phyloP scores from a whole-genome alignment of 495 filamentous ascomycete genomes.

The Aspergillus olivimuriae region DNA sequence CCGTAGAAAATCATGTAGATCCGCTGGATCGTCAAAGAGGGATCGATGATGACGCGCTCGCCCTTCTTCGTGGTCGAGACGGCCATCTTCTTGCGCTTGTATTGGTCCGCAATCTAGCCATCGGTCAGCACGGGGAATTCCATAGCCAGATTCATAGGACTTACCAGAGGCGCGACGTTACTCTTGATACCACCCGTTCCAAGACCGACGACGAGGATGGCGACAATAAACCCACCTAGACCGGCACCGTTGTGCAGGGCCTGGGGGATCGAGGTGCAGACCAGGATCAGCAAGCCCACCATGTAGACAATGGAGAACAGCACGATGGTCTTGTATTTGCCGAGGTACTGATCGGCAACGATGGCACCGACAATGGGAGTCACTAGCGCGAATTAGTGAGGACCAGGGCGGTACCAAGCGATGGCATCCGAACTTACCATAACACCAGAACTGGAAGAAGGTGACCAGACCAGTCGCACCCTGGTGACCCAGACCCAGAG shows the following conservation, averaged over 20 bases:
- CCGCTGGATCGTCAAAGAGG: slow-evolving; percentile 64
- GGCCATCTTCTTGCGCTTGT: slow-evolving; percentile 55
- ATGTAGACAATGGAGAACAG: slow-evolving; percentile 46
- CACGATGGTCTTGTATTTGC: slow-evolving; percentile 64
- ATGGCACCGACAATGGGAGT: slow-evolving; percentile 55
- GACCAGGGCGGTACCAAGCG: background rate
- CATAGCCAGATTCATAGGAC: too few species aligned
- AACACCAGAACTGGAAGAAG: slow-evolving; percentile 61
- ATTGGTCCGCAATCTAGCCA: slow-evolving; percentile 69
- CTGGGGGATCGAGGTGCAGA: slow-evolving; percentile 41
- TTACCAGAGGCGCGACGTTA: slow-evolving; percentile 44
- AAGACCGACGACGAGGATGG: slow-evolving; percentile 41
- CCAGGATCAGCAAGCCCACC: slow-evolving; percentile 41
- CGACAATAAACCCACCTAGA: slow-evolving; percentile 42
- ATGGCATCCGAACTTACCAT: too few species aligned
- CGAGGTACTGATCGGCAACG: slow-evolving; percentile 59
- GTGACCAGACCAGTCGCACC: slow-evolving; percentile 53
- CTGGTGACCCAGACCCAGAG: slow-evolving; percentile 46
- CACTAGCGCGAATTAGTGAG: slow-evolving; percentile 12
- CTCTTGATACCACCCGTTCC: slow-evolving; percentile 72
- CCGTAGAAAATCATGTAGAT: slow-evolving; percentile 73
- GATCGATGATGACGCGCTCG: slow-evolving; percentile 70
- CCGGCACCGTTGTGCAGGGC: slow-evolving; percentile 41
- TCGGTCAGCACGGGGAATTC: background rate
- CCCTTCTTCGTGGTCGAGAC: slow-evolving; percentile 50